Conservation (phyloP, 495 filamentous ascomycete genomes). For the Aspergillus coremiiformis region DNA sequence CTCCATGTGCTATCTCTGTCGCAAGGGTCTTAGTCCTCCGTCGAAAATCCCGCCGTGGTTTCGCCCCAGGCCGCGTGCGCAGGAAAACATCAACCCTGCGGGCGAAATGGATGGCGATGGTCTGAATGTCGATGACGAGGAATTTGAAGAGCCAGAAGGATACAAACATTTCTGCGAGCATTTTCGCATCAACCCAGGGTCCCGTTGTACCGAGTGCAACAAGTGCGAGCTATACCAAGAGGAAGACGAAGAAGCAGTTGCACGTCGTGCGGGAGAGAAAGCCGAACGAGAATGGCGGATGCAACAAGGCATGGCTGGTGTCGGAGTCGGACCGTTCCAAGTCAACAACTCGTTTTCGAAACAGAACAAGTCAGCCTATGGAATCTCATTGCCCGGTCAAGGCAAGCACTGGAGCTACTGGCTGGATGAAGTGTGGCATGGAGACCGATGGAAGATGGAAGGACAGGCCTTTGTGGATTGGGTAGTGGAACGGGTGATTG, state of each 20-base stretch:
- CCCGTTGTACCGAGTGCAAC: slow-evolving; percentile 66
- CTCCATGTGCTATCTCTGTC: slow-evolving; percentile 93
- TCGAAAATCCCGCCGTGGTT: slow-evolving; percentile 7
- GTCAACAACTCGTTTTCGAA: slow-evolving; percentile 32
- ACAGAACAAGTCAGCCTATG: slow-evolving; percentile 10
- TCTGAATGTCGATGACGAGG: slow-evolving; percentile 20
- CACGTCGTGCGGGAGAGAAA: slow-evolving; percentile 64
- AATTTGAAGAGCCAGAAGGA: slow-evolving; percentile 51
- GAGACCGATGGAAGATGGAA: slow-evolving; percentile 37
- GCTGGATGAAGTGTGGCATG: slow-evolving; percentile 32
- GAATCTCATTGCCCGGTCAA: slow-evolving; percentile 11
- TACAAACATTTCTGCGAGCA: slow-evolving; percentile 95
- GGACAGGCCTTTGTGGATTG: slow-evolving; percentile 40
- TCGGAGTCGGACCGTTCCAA: slow-evolving; percentile 18
- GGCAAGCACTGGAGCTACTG: slow-evolving; percentile 30
- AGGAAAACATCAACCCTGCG: slow-evolving; percentile 16
- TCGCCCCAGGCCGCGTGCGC: slow-evolving; percentile 7
- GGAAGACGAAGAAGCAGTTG: slow-evolving; percentile 76
- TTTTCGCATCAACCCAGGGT: slow-evolving; percentile 67
- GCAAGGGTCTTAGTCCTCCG: slow-evolving; percentile 40
- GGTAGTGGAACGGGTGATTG: slow-evolving; percentile 35
- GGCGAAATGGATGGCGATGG: slow-evolving; percentile 12
- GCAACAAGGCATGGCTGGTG: slow-evolving; percentile 44
- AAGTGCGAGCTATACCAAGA: slow-evolving; percentile 84
- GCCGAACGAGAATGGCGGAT: slow-evolving; percentile 79